These are phyloP conservation scores for Isabelozyma heimii DNA, from an alignment of 805 yeast genomes.

Conservation along the genomic window DNA sequence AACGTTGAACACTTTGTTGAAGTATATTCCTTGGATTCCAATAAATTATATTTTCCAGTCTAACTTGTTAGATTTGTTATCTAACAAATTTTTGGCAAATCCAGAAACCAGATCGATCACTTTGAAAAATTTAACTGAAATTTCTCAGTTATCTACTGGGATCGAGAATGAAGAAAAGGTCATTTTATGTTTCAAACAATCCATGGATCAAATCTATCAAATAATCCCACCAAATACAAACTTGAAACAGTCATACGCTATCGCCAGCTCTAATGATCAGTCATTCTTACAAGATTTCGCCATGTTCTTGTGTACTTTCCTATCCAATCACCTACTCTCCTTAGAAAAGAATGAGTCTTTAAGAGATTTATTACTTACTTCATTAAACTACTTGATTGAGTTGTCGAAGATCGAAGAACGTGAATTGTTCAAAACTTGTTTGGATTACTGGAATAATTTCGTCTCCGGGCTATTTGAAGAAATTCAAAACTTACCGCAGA, in stretches of 20 bases:
- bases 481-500: constrained; percentile 74
- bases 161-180: constrained; percentile 53
- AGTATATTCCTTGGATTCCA: constrained; percentile 95
- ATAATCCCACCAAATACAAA: constrained; percentile 75
- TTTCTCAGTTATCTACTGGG: constrained; percentile 64
- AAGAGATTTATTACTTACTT: constrained; percentile 60
- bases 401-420: constrained; percentile 91
- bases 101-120: constrained; percentile 80
- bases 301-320: constrained; percentile 83
- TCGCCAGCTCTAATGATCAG: constrained; percentile 81
- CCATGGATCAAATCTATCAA: constrained; percentile 66
- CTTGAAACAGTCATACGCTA: constrained; percentile 65
- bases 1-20: constrained; percentile 76
- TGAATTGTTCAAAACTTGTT: constrained; percentile 90
- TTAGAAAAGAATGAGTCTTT: constrained; percentile 58
- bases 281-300: constrained; percentile 94
- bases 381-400: constrained; percentile 79
- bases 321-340: constrained; percentile 66
- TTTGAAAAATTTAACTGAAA: constrained; percentile 91
- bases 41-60: constrained; percentile 87
- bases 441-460: constrained; percentile 90
- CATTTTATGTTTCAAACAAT: constrained; percentile 62
- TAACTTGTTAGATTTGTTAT: constrained; percentile 65
- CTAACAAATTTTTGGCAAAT: constrained; percentile 74
- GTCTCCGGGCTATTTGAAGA: constrained; percentile 83